Evolutionary conservation across 2,329 filamentous ascomycete species (phyloP), one percentile per base, ranked within the genome.

Genomic region (Diaporthe capsici): DNA sequence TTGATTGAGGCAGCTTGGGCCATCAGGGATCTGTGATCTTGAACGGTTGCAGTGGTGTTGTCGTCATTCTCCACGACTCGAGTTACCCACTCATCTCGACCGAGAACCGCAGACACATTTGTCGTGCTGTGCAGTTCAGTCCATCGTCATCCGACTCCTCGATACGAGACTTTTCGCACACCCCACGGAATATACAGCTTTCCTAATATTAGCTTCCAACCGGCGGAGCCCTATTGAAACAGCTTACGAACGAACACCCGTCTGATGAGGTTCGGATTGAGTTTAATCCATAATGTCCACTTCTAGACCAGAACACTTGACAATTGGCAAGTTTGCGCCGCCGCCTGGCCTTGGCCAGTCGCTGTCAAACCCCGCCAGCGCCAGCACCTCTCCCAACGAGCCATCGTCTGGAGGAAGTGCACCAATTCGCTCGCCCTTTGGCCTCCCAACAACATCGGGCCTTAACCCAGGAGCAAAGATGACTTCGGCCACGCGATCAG

Each of bases 201-300:
- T 65, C 60, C 72, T 75, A 76, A 75, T 76, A 72, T 63, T 22
- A 55, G 67, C 75, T 72, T 68, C 68, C 72, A 37, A 20, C 68
- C 51, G 51, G 65, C 47, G 72, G 63, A 72, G 75, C 60, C 51
- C 55, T 63, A 73, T 72, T 70, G 47, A 49, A 25, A 68, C 42
- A 67, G 72, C 42, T 44, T 60, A 74, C 75, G 22, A 71, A 47
- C 28, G 65, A 73, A 67, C 49, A 71, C 61, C 77, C 74, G 71
- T 80, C 80, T 84, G 80, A 89, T 88, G 87, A 88, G 84, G 85
- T 84, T 85, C 82, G 83, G 84, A 86, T 72, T 70, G 73, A 85
- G 86, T 82, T 87, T 94, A 95, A 95, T 95, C 89, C 91, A 95
- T 96, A 95, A 98, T 98, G 95, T 94, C 94, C 89, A 94, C 91